Evolutionary conservation across 1,284 basidiomycete species (phyloP), one percentile per base, ranked within the genome.

Genomic region (Austroboletus niveus): DNA sequence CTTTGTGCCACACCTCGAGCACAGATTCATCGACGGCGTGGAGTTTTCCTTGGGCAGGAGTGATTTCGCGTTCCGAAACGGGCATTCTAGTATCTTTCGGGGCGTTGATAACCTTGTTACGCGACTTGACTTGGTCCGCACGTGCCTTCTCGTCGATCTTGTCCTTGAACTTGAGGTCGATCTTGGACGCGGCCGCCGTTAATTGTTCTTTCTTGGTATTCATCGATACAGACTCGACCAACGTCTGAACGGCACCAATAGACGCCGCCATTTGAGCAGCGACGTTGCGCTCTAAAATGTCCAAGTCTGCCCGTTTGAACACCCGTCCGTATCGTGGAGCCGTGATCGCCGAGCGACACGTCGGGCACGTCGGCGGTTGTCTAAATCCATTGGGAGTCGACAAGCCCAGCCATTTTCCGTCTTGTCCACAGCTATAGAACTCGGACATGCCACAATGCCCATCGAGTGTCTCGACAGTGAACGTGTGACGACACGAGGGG

Each of bases 391-490:
- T 53, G 0, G 75, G 69, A 24, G 79, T 75, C 49, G 66, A 62
- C n/a, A 79, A 66, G 0, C 70, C 73, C 8, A 62, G 36, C 76
- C 79, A 86, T 20, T 53, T 63, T 1, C 72, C 75, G 11, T 68
- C 45, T 8, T 64, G 58, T 3, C 60, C 58, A 32, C 62, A 58
- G 2, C 53, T 57, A 61, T 89, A 90, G 59, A 79, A 86, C 3
- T 78, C 72, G 0, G 55, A 50, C 65, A 89, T 75, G 4, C 68
- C 61, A 53, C 80, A 81, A 45, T 76, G 69, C 0, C 82, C 84
- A 53, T 90, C 87, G 17, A 90, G 72, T 0, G 84, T 84, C 61
- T 87, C 85, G 6, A 87, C 79, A 0, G 87, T 88, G 64, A 89
- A 89, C 1, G 78, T 68, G 60, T 90, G 87, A 0, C 77, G 59